Evolutionary conservation across 1,139 yeast genomes (phyloP), one percentile per base, ranked within the genome.

Genomic region (Hyphopichia buzzinii): DNA sequence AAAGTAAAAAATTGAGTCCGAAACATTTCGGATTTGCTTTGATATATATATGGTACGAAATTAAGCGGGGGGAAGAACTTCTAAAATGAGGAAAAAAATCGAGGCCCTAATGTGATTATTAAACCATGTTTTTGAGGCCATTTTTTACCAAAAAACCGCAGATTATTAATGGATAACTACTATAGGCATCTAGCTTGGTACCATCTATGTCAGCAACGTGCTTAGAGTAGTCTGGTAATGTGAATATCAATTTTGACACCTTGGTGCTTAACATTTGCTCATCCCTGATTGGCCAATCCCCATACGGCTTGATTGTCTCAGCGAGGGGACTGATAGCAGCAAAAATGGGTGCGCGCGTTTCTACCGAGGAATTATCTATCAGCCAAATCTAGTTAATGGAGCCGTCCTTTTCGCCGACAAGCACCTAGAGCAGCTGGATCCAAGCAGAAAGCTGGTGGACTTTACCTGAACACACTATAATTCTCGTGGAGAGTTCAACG

Each of bases 241-340:
- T n/a, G n/a, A n/a, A n/a, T n/a, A n/a, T n/a, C n/a, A n/a, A n/a
- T n/a, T n/a, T n/a, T n/a, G n/a, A n/a, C n/a, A n/a, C n/a, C 23
- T 19, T 10, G 10, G 23, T 27, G 30, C 30, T 27, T 27, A 27
- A 14, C 30, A 27, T 27, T 27, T 27, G 30, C 11, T 8, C 12
- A 8, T 15, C 11, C 11, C n/a, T 27, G 11, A 27, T 27, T 27
- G 30, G 30, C 30, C 16, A 11, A 8, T 26, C 27, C 27, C 19
- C 11, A 26, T 10, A 3, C 16, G 29, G 5, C 16, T 26, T 26
- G 29, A 15, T 26, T 13, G 29, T 13, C 16, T 26, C 14, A 15
- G 16, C 29, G 29, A 13, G 16, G 29, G 29, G 29, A 13, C 29
- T 13, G 14, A 15, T 26, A 15, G 16, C 29, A 26, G 29, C 29